These are phyloP conservation scores for Trichoderma parareesei DNA, from an alignment of 495 filamentous ascomycete species.

Conservation along the genomic window DNA sequence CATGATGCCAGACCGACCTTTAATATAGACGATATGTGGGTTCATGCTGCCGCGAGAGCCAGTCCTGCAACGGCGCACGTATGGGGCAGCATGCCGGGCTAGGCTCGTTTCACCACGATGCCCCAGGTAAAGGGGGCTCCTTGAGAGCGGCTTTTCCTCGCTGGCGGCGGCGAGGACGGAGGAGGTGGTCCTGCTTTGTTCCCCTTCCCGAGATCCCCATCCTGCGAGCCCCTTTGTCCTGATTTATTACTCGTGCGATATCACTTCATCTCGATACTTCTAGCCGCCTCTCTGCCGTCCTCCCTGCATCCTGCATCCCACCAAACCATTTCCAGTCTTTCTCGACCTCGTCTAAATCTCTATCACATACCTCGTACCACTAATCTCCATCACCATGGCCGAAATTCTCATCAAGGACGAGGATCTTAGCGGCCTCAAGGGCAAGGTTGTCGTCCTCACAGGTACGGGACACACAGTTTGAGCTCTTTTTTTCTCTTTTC, in stretches of 20 bases:
- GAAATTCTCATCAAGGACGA: constrained; percentile 25
- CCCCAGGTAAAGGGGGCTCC: constrained; percentile 1
- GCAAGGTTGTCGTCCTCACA: constrained; percentile 41
- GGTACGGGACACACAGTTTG: constrained; percentile 23
- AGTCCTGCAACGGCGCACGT: neutral
- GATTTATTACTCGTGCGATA: neutral
- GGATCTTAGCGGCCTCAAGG: constrained; percentile 29
- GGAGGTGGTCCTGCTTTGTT: neutral
- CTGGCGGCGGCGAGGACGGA: no score
- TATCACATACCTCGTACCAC: neutral
- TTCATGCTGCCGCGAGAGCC: neutral
- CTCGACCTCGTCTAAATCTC: no score
- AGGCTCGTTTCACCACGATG: neutral
- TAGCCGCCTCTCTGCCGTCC: neutral
- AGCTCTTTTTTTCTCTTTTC: neutral
- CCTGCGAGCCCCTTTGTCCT: neutral
- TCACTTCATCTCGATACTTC: neutral
- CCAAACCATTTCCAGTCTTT: neutral
- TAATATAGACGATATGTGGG: neutral
- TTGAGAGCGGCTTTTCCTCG: neutral
- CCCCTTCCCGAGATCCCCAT: neutral
- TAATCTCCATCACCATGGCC: constrained; percentile 17
- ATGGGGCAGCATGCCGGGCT: neutral
- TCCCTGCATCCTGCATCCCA: neutral
- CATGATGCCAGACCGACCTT: neutral